Evolutionary conservation across 1,284 basidiomycete species (phyloP), one percentile per base, ranked within the genome.

Genomic region (Trichosporon sp.): DNA sequence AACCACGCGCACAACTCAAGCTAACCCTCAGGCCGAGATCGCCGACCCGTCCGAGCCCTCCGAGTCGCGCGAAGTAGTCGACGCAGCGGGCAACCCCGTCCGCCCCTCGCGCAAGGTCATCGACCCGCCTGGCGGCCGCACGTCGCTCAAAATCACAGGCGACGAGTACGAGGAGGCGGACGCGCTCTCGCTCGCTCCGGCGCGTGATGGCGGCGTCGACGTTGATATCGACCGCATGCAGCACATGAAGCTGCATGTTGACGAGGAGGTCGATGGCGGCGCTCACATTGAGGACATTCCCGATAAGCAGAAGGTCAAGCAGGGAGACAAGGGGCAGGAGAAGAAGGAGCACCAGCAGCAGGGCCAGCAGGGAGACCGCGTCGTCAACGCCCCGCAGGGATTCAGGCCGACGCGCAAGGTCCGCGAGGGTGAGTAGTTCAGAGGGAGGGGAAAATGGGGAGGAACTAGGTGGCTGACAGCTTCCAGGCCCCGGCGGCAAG

Each of bases 141-240:
- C 76, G 60, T 74, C 66, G 61, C 62, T 78, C 57, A 66, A 66
- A 40, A 60, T 81, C 63, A 75, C 70, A 46, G 74, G 72, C 44
- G 75, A 75, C 56, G 78, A 79, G 61, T 77, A 78, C 70, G 78
- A 75, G 63, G 77, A 81, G 65, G 64, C 70, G 21, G 79, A 81
- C 60, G 78, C 79, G 2, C 71, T 81, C 8, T 74, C 73, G 14
- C 65, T 79, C 36, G 78, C 79, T 9, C 79, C 79, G 7, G 75
- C 78, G 4, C 58, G 70, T 37, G 71, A 74, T 65, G 75, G 74
- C 27, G 77, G 75, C 10, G 73, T 77, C 9, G 78, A 78, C 57
- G 73, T 77, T 29, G 75, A 77, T 60, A 62, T 78, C 19, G 76
- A 76, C 64, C 67, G 74, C 58, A 65, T 78, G 65, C 75, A 81